Base-by-base conservation (phyloP, 139 green algal genomes). In the Microglena sp. region DNA sequence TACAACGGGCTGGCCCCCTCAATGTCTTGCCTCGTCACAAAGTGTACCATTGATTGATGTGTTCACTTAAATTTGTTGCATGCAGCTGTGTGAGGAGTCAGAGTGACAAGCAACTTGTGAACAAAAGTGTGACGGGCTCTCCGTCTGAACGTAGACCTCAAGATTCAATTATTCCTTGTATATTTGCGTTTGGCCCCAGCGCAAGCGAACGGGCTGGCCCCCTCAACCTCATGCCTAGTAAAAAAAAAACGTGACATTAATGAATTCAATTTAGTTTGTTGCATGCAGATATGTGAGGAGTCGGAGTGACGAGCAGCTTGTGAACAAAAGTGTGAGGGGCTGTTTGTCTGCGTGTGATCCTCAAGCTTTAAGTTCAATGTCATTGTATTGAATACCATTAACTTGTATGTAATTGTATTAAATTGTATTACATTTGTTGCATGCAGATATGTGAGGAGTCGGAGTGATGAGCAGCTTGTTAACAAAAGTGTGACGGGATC, bases 71-170 rank as follows among this genome's bases (percentile, higher is more conserved):
- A 8, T 21, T 33, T 22, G n/a, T 54, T 35, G 33, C 33, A 2
- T 30, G 45, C 66, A 84, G 77, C 43, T 94, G 90, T 55, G 90
- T 96, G 43, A 87, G 89, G 62, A 88, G 75, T 46, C 79, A 81
- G 33, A 87, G 80, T 59, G 72, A 90, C 64, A 65, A 76, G 31
- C 86, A 95, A 82, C 82, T 96, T 64, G 78, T 72, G 28, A 54
- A 66, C 45, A 18, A 57, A 22, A 45, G 1, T 31, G 57, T n/a
- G n/a, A n/a, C n/a, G n/a, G n/a, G n/a, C n/a, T n/a, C 40, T 11
- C 40, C 40, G 15, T 15, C 15, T 15, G 11, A 50, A 24, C 11
- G 15, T 15, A 50, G 15, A 24, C 40, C 15, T 11, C 40, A 50
- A 11, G 22, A 58, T 58, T 26, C 46, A 58, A 30, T 21, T n/a